A percentile compares a stretch with the other conserved stretches of the same genome.
phyloP scores from a whole-genome alignment of 2,329 filamentous ascomycete genomes.

The Endothia cerciana region DNA sequence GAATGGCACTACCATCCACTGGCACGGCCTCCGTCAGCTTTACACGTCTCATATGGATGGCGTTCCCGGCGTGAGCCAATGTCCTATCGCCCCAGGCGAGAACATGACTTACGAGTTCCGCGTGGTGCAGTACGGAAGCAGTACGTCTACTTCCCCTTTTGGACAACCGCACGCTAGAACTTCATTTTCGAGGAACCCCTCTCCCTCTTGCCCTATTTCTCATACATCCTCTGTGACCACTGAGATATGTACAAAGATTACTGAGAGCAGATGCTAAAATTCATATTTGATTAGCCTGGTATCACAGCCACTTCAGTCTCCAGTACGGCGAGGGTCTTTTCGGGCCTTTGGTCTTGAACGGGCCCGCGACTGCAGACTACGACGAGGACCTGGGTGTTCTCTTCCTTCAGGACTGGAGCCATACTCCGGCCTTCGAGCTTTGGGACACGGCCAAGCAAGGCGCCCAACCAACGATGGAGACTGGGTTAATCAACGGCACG shows the following conservation, averaged over 20 bases:
- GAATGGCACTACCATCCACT: slow-evolving; percentile 40
- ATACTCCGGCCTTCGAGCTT: slow-evolving; percentile 39
- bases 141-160: slow-evolving; percentile 28
- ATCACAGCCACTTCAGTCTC: slow-evolving; percentile 53
- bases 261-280: background rate
- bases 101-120: slow-evolving; percentile 42
- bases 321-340: slow-evolving; percentile 55
- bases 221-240: too few species aligned
- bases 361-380: slow-evolving; percentile 43
- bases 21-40: slow-evolving; percentile 16
- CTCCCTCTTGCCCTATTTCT: too few species aligned
- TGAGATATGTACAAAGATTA: background rate
- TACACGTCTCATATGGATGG: slow-evolving; percentile 7
- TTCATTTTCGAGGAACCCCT: too few species aligned
- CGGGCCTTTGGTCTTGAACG: slow-evolving; percentile 54
- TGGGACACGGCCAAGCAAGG: slow-evolving; percentile 31
- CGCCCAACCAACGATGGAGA: slow-evolving; percentile 37
- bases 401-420: slow-evolving; percentile 58
- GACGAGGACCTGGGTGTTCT: slow-evolving; percentile 57
- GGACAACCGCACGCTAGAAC: slow-evolving; percentile 8
- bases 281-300: slow-evolving; percentile 35
- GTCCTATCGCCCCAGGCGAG: slow-evolving; percentile 42
- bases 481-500: slow-evolving; percentile 50
- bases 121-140: slow-evolving; percentile 42
- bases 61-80: slow-evolving; percentile 46